phyloP scores from a whole-genome alignment of 2,329 filamentous ascomycete genomes.

The Salinomyces thailandicus region DNA sequence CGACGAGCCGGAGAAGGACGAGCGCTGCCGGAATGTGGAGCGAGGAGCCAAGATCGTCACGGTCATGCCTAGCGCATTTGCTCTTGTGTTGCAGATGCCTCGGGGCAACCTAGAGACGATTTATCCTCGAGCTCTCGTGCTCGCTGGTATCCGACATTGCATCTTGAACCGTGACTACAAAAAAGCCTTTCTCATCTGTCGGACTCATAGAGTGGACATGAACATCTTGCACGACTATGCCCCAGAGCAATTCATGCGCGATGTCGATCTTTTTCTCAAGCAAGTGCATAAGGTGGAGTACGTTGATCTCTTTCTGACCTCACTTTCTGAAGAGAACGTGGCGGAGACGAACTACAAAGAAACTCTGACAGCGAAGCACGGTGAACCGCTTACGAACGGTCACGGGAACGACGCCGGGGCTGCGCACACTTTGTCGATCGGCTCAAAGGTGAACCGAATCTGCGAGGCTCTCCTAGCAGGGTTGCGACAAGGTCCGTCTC shows the following conservation, averaged over 20 bases:
- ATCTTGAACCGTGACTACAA: conserved; percentile 74
- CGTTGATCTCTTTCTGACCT: conserved; percentile 71
- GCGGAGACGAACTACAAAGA: conserved; percentile 88
- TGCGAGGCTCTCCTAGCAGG: conserved; percentile 72
- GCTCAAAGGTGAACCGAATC: conserved; percentile 75
- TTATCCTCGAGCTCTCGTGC: conserved; percentile 80
- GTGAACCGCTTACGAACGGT: conserved; percentile 10
- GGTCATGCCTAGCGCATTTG: conserved; percentile 79
- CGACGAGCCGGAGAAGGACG: conserved; percentile 85
- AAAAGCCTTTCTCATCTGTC: conserved; percentile 75
- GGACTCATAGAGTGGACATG: conserved; percentile 92
- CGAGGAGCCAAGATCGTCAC: conserved; percentile 78
- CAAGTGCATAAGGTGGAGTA: conserved; percentile 73
- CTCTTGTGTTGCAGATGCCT: conserved; percentile 85
- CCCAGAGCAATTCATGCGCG: conserved; percentile 73
- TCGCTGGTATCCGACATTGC: conserved; percentile 74
- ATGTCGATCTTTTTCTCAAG: conserved; percentile 65
- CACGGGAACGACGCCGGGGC: neutral
- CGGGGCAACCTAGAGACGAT: conserved; percentile 93
- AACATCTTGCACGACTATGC: conserved; percentile 92
- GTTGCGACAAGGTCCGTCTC: conserved; percentile 51
- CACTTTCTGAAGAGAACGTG: conserved; percentile 66
- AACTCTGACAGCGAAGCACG: conserved; percentile 44
- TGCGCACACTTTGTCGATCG: conserved; percentile 2
- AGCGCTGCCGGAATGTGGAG: conserved; percentile 85